Conservation (phyloP, 75 land plant genomes). For the Pinus albicaulis region DNA sequence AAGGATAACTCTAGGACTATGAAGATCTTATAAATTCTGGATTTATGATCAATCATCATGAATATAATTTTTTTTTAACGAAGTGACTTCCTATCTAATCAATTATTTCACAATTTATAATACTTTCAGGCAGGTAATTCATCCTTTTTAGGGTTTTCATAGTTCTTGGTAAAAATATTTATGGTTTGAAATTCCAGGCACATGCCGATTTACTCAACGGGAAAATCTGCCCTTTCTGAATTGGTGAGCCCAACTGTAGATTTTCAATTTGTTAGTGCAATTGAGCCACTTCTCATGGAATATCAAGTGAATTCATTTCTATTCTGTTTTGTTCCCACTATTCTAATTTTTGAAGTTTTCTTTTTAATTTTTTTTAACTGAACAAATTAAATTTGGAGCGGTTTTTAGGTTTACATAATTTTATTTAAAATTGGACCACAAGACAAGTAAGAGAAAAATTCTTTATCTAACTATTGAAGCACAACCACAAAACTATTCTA, state of each 20-base stretch:
- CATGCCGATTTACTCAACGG: slow-evolving; percentile 7
- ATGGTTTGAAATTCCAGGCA: not conserved
- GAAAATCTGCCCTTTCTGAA: not conserved
- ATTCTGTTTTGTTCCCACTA: no score
- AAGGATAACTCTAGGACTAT: not conserved
- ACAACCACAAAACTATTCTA: no score
- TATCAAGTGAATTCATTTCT: slow-evolving; percentile 49
- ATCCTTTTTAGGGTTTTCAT: no score
- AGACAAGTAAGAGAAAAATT: no score
- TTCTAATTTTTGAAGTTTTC: no score
- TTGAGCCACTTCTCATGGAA: slow-evolving; percentile 66
- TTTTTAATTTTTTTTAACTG: no score
- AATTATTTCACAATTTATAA: no score
- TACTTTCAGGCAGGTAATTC: no score
- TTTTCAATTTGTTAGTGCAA: slow-evolving; percentile 25
- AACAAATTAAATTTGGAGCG: no score
- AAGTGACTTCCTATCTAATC: not conserved
- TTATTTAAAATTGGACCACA: no score
- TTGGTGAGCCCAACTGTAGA: slow-evolving; percentile 33
- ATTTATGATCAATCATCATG: not conserved
- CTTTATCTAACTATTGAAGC: no score
- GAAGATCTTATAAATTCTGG: not conserved
- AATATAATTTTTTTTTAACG: not conserved
- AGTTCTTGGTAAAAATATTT: not conserved
- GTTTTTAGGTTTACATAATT: no score